Evolutionary conservation across 805 yeast species (phyloP).

Genomic region (Zygosaccharomyces bailii): DNA sequence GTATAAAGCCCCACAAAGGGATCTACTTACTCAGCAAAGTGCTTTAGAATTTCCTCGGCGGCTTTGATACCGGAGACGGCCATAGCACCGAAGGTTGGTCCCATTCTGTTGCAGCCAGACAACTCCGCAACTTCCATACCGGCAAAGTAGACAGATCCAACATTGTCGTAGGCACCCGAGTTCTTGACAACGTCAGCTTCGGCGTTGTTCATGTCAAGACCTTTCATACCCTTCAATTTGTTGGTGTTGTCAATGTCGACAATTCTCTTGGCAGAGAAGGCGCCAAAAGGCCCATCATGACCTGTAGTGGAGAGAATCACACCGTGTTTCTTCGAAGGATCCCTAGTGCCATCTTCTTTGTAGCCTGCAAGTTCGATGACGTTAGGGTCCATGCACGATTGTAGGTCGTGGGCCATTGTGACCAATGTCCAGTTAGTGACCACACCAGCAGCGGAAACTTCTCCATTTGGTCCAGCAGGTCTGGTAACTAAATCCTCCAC

Average conservation of each 20-base stretch:
- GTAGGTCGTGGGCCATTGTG: slow-evolving; percentile 69
- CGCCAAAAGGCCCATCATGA: slow-evolving; percentile 83
- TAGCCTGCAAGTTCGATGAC: slow-evolving; percentile 55
- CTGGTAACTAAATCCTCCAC: slow-evolving; percentile 79
- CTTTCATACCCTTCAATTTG: slow-evolving; percentile 67
- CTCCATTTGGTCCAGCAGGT: slow-evolving; percentile 52
- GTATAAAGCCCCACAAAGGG: neutral
- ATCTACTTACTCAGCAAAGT: slow-evolving; percentile 25
- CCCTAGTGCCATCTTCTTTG: slow-evolving; percentile 33
- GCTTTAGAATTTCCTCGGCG: slow-evolving; percentile 48
- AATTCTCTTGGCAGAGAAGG: slow-evolving; percentile 70
- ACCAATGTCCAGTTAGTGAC: slow-evolving; percentile 83
- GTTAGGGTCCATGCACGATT: slow-evolving; percentile 80
- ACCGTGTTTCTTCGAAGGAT: slow-evolving; percentile 37
- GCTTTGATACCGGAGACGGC: slow-evolving; percentile 75
- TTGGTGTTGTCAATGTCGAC: slow-evolving; percentile 46
- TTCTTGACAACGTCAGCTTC: slow-evolving; percentile 72
- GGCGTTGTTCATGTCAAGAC: slow-evolving; percentile 73
- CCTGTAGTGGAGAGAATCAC: slow-evolving; percentile 73
- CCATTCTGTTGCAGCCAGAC: slow-evolving; percentile 78
- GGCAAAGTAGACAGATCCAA: slow-evolving; percentile 37
- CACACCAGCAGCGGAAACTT: slow-evolving; percentile 69
- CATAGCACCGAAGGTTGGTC: slow-evolving; percentile 84
- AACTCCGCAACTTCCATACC: slow-evolving; percentile 81
- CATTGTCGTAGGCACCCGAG: slow-evolving; percentile 44